phyloP scores from a whole-genome alignment of 129 eudicot species.

The Chrysanthemum lavandulifolium region DNA sequence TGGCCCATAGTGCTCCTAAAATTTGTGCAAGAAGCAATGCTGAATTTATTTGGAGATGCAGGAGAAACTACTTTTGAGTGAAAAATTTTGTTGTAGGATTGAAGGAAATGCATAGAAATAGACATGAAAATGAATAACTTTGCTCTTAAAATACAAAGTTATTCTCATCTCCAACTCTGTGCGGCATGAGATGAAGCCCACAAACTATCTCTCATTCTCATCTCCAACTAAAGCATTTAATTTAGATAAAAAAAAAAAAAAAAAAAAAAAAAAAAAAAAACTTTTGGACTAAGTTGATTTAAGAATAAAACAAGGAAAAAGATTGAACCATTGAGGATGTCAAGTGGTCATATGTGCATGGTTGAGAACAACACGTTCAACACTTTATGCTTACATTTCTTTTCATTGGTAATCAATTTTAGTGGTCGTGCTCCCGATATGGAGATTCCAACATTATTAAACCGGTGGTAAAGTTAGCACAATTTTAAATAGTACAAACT shows the following conservation, averaged over 20 bases:
- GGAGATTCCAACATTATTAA: slow-evolving; percentile 12
- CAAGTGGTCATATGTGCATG: slow-evolving; percentile 31
- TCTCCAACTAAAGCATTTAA: slow-evolving; percentile 18
- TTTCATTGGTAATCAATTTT: slow-evolving; percentile 19
- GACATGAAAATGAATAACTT: too few species aligned
- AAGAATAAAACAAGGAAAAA: slow-evolving; percentile 26
- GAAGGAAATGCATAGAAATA: too few species aligned
- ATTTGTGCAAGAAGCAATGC: too few species aligned
- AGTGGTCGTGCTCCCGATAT: slow-evolving; percentile 12
- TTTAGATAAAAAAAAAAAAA: slow-evolving; percentile 7
- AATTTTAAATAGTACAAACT: not conserved
- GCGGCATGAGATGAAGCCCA: slow-evolving; percentile 24
- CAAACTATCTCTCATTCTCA: slow-evolving; percentile 21
- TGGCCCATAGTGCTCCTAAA: too few species aligned
- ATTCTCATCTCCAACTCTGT: not conserved
- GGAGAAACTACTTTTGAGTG: too few species aligned
- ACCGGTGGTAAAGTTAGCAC: slow-evolving; percentile 19
- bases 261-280: slow-evolving; percentile 11
- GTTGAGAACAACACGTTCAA: slow-evolving; percentile 22
- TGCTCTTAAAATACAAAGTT: too few species aligned
- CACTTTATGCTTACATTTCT: slow-evolving; percentile 19
- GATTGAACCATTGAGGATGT: slow-evolving; percentile 25
- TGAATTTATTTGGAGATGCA: too few species aligned
- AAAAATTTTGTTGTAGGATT: too few species aligned
- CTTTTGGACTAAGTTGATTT: slow-evolving; percentile 28